Evolutionary conservation across 2,329 filamentous ascomycete species (phyloP), one percentile per base, ranked within the genome.

Genomic region (Coniosporium tulheliwenetii): DNA sequence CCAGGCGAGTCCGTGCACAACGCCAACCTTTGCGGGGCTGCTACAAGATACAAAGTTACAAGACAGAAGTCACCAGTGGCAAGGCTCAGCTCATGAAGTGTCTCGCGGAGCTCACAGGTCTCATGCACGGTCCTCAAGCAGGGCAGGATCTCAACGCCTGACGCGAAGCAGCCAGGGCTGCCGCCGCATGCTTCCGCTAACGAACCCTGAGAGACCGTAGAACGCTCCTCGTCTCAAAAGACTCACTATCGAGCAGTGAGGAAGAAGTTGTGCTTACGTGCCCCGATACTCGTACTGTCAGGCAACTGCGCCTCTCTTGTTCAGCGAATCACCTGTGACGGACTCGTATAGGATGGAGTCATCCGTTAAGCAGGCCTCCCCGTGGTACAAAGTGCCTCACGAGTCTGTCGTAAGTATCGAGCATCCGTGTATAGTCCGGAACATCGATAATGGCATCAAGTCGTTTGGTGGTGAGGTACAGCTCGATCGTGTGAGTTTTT

Each of bases 351-450:
- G 19, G 19, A 26, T 26, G 19, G 19, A 26, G 19, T 26, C 19
- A 26, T 26, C 19, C 19, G 19, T 26, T 26, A 26, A 26, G 19
- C 19, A 7, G 19, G 19, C 19, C 19, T 26, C 36, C 12, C 67
- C 70, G 1, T 66, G 64, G 53, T 71, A 71, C 51, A 44, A 52
- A 8, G 63, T 81, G 33, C 71, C 73, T 2, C 49, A 58, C 32
- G 62, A 66, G 45, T 62, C 66, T 39, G 62, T 81, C 38, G 66
- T 79, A 41, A 70, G 68, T 45, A 66, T 83, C 37, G 79, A 83
- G 52, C 78, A 82, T 58, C 79, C 79, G 40, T 76, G 73, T 53
- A 68, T 81, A 41, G 61, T 82, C 50, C 71, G 69, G 52, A 75
- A 81, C 55, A 55, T 79, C 42, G 72, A 79, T 52, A 77, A 71